Evolutionary conservation across 495 filamentous ascomycete species (phyloP), one percentile per base, ranked within the genome.

Genomic region (Amphirosellinia nigrospora): DNA sequence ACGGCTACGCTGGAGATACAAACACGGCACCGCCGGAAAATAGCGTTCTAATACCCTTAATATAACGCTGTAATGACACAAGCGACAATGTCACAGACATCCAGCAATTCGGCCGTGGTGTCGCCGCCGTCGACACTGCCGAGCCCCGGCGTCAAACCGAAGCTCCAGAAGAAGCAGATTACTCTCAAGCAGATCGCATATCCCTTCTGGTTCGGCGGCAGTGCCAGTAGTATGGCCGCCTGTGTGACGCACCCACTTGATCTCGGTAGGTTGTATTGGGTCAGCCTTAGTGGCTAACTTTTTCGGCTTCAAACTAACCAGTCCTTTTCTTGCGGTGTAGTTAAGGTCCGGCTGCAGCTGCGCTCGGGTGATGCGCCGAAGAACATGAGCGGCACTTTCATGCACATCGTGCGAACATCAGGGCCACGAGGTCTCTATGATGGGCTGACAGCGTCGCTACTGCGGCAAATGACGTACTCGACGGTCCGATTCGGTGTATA

Each of bases 131-230:
- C 68, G 65, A 55, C 53, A 32, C 53, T 64, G 68, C 67, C 72
- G 13, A 64, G 60, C 30, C 36, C 46, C 9, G 58, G 39, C 50
- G 50, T 58, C 26, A 78, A 73, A 64, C 70, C 68, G 13, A 77
- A 80, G 69, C 72, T 70, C 30, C 62, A 70, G 65, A 76, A 71
- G 64, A 76, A 82, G 41, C 66, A 72, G 8, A 41, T 77, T 59
- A 53, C 68, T 16, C 60, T 56, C 34, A 73, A 82, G 69, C 71
- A 76, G 70, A 82, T 90, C 48, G 86, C 86, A 70, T 93, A 93
- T 79, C 92, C 92, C 36, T 96, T 97, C 82, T 97, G 94, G 94
- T 97, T 98, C 80, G 94, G 94, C 46, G 94, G 94, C 28, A 95
- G 91, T 75, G 93, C 94, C 23, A 94, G 91, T 72, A 95, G 92